A percentile compares a stretch with the other conserved stretches of the same genome.
Conservation (phyloP, 2,329 filamentous ascomycete species). For the Beauveria caledonica region DNA sequence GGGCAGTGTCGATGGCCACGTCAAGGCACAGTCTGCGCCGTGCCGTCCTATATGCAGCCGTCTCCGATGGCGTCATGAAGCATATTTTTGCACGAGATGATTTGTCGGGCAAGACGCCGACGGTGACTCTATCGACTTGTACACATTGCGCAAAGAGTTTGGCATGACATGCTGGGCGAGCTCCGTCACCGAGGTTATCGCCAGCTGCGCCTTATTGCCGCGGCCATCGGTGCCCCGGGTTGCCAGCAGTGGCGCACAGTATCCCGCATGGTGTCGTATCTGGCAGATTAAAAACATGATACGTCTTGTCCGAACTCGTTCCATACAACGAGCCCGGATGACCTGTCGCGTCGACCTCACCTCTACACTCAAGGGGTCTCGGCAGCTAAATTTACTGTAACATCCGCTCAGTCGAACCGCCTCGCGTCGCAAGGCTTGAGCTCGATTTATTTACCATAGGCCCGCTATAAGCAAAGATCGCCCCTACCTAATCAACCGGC, state of each 20-base stretch:
- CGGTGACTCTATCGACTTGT: neutral
- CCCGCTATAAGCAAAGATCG: slow-evolving; percentile 1
- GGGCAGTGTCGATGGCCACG: neutral
- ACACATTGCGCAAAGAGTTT: neutral
- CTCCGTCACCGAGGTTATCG: neutral
- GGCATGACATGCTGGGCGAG: neutral
- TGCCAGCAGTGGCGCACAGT: neutral
- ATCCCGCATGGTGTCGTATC: neutral
- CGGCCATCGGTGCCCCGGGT: neutral
- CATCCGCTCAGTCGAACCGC: neutral
- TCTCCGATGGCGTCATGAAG: slow-evolving; percentile 2
- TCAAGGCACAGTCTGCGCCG: neutral
- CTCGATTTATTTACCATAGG: neutral
- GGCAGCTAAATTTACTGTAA: neutral
- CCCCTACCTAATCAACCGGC: neutral
- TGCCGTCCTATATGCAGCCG: neutral
- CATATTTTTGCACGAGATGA: neutral
- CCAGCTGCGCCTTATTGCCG: neutral
- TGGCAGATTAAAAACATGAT: neutral
- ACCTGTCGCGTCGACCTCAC: neutral
- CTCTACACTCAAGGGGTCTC: neutral
- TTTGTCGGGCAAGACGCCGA: neutral
- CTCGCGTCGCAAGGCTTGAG: slow-evolving; percentile 2
- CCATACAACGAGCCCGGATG: neutral
- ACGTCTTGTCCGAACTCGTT: neutral